A percentile compares a stretch with the other conserved stretches of the same genome.
Conservation (phyloP, 1,284 basidiomycete species). For the Mycena sp. region DNA sequence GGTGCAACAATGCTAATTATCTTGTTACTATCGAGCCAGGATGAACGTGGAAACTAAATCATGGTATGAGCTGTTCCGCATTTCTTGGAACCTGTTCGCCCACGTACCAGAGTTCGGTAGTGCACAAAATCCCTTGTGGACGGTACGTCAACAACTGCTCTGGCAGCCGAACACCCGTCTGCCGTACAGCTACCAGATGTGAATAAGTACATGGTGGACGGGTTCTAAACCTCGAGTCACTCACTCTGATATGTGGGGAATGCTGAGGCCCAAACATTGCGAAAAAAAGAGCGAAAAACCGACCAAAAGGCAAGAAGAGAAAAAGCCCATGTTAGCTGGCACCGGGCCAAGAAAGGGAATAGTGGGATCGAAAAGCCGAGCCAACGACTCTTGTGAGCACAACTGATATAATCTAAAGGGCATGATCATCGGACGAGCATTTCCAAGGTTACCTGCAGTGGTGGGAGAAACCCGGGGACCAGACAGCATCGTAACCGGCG, state of each 20-base stretch:
- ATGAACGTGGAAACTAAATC: constrained; percentile 3
- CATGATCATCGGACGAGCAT: too few relatives aligned
- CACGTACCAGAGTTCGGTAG: neutral
- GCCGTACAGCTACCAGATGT: constrained; percentile 1
- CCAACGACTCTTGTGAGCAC: neutral
- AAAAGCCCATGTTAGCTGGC: constrained; percentile 4
- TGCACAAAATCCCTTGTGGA: neutral
- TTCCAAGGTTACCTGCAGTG: too few relatives aligned
- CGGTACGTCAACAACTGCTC: neutral
- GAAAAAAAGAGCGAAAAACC: too few relatives aligned
- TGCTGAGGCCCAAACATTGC: neutral
- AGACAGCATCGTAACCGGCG: too few relatives aligned
- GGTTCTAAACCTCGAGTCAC: neutral
- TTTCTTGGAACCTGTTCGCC: too few relatives aligned
- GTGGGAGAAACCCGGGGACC: too few relatives aligned
- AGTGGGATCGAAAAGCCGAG: neutral
- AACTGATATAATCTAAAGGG: too few relatives aligned
- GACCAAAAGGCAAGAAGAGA: neutral
- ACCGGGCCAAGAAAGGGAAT: neutral
- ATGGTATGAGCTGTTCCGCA: too few relatives aligned
- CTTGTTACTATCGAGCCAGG: neutral
- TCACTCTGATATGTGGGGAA: neutral
- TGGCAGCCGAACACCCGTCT: neutral
- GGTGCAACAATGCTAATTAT: neutral
- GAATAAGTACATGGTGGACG: neutral